Conservation (phyloP, 257 asterid species). For the Solanum infundibuliforme region DNA sequence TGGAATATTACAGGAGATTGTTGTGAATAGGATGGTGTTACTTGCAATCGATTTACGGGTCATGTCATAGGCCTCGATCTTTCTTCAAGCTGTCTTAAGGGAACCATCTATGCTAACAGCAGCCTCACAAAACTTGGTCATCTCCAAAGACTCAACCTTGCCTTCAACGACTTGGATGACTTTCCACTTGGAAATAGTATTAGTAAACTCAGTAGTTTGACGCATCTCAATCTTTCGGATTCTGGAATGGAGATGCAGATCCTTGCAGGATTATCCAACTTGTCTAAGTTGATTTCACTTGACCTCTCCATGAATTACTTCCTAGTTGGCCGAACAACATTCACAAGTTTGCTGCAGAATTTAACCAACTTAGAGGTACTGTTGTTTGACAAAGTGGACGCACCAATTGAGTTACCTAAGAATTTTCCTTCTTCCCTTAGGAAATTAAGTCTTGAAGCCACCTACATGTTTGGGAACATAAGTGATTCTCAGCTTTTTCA, state of each 20-base stretch:
- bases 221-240: not conserved
- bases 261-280: not conserved
- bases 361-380: not conserved
- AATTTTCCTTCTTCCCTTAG: not conserved
- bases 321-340: not conserved
- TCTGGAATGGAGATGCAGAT: too few relatives aligned
- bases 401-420: not conserved
- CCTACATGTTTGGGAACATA: not conserved
- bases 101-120: accelerated
- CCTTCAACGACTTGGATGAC: not conserved
- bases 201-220: not conserved
- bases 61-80: not conserved
- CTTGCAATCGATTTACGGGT: not conserved
- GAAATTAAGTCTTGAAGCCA: not conserved
- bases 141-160: not conserved
- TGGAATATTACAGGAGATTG: not conserved
- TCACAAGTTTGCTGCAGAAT: not conserved
- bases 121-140: not conserved
- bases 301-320: not conserved
- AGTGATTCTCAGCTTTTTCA: too few relatives aligned
- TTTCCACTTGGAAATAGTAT: not conserved
- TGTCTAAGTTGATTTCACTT: not conserved
- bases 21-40: not conserved
- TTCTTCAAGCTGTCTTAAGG: not conserved
- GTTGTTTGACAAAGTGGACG: accelerated